Evolutionary conservation across 805 yeast species (phyloP).

Genomic region (Yarrowia yakushimensis): DNA sequence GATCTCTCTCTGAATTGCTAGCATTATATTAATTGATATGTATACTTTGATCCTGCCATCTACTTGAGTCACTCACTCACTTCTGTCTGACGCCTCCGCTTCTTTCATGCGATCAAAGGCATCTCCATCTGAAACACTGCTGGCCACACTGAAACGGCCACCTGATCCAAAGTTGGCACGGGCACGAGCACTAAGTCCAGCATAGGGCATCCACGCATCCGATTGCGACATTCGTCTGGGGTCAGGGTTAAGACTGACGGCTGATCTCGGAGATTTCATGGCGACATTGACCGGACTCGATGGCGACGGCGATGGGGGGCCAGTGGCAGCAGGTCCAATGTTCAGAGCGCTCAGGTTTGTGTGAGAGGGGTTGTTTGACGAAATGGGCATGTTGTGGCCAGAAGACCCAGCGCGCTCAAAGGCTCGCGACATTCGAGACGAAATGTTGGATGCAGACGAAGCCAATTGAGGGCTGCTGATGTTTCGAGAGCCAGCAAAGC

Average conservation of each 20-base stretch:
- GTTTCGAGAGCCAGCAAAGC: constrained; percentile 21
- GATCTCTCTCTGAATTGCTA: neutral
- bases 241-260: constrained; percentile 16
- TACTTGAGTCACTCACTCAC: neutral
- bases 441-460: constrained; percentile 4
- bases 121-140: constrained; percentile 12
- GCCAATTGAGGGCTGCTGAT: constrained; percentile 19
- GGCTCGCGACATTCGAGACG: constrained; percentile 23
- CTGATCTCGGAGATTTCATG: constrained; percentile 17
- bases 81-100: neutral
- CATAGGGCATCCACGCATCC: constrained; percentile 25
- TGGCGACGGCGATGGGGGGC: constrained; percentile 3
- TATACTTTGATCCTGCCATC: neutral
- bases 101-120: constrained; percentile 22
- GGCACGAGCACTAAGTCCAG: constrained; percentile 23
- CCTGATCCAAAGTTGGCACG: constrained; percentile 24
- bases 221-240: constrained; percentile 17
- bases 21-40: neutral
- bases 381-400: neutral
- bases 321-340: neutral
- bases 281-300: constrained; percentile 12
- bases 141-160: constrained; percentile 3
- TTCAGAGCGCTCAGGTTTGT: constrained; percentile 7
- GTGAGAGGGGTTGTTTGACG: constrained; percentile 7
- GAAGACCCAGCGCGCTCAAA: constrained; percentile 24